Evolutionary conservation across 176 grass and related monocot species (phyloP), one percentile per base, ranked within the genome.

Genomic region (Ensete glaucum): DNA sequence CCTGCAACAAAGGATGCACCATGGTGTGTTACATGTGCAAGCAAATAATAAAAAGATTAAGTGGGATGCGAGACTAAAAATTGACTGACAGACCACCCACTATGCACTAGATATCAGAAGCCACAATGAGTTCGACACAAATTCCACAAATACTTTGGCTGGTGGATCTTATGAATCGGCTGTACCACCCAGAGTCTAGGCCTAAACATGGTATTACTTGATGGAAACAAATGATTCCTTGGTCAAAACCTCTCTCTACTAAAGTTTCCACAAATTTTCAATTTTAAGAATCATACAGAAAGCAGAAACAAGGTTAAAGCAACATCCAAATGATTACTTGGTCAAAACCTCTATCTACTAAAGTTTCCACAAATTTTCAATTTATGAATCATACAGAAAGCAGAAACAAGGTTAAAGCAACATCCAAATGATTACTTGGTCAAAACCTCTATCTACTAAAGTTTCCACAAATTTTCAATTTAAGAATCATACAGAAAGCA

Each of bases 1-100:
- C 53, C 78, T 80, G 58, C 56, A 80, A 6, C 1, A 52, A 19
- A 19, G 12, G 55, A 59, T 58, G 72, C 72, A 74, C 50, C 29
- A 43, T 16, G 8, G 1, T 7, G 43, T 49, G 14, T 14, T 9
- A 68, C 49, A 71, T n/a, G n/a, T 13, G 5, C 15, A 22, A 56
- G 16, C 1, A 25, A 24, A 54, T 55, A 16, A 52, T 52, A 17
- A 17, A 77, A 53, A 25, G n/a, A 64, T 19, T 8, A 5, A 9
- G n/a, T 58, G 13, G 53, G 5, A 43, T 43, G 34, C 0, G 4
- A 43, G 34, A 43, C 34, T 6, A 43, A 43, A 43, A 43, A 43
- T 43, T 43, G 34, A 43, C 34, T 4, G 5, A 43, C 34, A 43
- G 34, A 43, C 4, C 34, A 43, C 0, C 34, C 34, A 6, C 34